Base-by-base conservation (phyloP, 495 filamentous ascomycete species). In the Talaromyces stipitatus region DNA sequence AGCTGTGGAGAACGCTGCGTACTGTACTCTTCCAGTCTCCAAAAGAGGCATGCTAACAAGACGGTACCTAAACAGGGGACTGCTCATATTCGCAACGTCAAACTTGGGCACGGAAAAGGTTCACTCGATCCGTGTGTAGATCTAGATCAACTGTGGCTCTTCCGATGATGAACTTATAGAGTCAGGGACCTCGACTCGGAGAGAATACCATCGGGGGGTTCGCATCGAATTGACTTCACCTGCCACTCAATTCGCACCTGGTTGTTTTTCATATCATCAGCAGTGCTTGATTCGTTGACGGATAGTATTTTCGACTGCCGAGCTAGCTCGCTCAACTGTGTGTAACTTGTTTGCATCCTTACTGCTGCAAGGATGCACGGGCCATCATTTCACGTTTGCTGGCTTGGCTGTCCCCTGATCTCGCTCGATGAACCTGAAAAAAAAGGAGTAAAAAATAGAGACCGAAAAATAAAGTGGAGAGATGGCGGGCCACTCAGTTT, bases 281-380 rank as follows among this genome's bases (percentile, higher is more conserved):
- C 4, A 41, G n/a, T 36, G n/a, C 36, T 18, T 41, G n/a, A 6
- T 18, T 41, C 36, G 18, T 41, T 41, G n/a, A 16, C 16, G n/a
- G 18, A 41, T 41, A 18, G 36, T 9, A 10, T 16, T 41, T 41
- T 41, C 36, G n/a, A 41, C 36, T 41, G 36, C 36, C 16, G 36
- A 20, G 36, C 2, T 18, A 41, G 36, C 36, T 41, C 18, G 36
- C 36, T 41, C 36, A 8, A 41, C 36, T 4, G 45, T 48, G 45
- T 26, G 20, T 26, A 12, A 48, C 22, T 26, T 26, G 36, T 41
- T 41, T 24, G 48, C 9, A 10, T 18, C 22, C 24, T 51, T 24
- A 27, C 27, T 28, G 11, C 27, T 51, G 48, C 48, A 51, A 30
- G 48, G 24, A 51, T 51, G 48, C 48, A 51, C 48, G 48, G 48